Evolutionary conservation across 352 stramenopile genomes (phyloP).

Genomic region (Chrysophaeum taylorii): DNA sequence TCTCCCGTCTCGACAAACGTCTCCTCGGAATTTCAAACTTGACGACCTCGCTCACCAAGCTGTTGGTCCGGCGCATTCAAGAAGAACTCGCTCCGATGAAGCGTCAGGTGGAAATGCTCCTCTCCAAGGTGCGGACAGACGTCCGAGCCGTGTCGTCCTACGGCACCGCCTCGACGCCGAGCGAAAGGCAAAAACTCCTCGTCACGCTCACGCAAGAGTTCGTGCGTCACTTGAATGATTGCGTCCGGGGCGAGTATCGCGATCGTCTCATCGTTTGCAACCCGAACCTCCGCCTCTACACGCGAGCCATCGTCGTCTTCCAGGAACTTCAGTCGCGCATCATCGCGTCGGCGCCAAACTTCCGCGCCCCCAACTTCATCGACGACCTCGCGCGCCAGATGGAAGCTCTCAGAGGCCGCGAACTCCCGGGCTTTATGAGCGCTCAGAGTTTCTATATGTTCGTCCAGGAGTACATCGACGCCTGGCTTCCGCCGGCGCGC

Average conservation of each 20-base stretch:
- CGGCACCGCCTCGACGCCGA: slow-evolving; percentile 17
- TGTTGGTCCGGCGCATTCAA: slow-evolving; percentile 36
- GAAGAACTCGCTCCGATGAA: slow-evolving; percentile 36
- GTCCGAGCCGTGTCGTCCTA: slow-evolving; percentile 28
- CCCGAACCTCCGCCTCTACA: slow-evolving; percentile 32
- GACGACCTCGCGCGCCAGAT: slow-evolving; percentile 32
- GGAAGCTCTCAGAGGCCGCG: slow-evolving; percentile 33
- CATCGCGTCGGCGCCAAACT: slow-evolving; percentile 16
- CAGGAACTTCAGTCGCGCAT: slow-evolving; percentile 14
- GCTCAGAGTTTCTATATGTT: slow-evolving; percentile 25
- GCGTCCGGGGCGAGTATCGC: slow-evolving; percentile 32
- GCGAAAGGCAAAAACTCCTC: slow-evolving; percentile 33
- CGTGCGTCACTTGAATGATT: slow-evolving; percentile 30
- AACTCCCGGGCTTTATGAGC: slow-evolving; percentile 42
- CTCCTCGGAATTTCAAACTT: slow-evolving; percentile 29
- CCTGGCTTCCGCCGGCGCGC: background rate
- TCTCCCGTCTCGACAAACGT: slow-evolving; percentile 18
- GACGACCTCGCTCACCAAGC: slow-evolving; percentile 26
- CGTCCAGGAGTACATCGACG: slow-evolving; percentile 10
- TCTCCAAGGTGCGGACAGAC: slow-evolving; percentile 18
- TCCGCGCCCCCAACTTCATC: slow-evolving; percentile 32
- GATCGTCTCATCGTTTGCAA: slow-evolving; percentile 32
- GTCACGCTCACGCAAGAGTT: slow-evolving; percentile 34
- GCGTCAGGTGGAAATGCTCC: slow-evolving; percentile 10
- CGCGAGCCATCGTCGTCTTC: slow-evolving; percentile 26